These are phyloP conservation scores for Puccinellia tenuiflora DNA, from an alignment of 176 grass and related monocot species.

Conservation along the genomic window DNA sequence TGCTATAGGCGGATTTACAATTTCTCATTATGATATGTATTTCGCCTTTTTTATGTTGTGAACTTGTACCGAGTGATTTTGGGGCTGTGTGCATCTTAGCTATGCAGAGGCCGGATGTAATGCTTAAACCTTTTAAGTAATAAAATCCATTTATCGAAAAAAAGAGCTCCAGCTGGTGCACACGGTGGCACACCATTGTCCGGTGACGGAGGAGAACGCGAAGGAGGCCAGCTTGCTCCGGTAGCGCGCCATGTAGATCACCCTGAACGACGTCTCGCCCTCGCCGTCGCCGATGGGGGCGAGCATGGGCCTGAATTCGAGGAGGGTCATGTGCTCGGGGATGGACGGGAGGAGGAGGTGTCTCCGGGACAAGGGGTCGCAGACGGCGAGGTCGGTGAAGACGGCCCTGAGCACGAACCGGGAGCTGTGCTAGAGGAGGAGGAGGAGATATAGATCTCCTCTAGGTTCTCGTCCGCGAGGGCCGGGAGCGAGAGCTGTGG, in stretches of 20 bases:
- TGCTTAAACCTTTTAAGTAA: too few species aligned
- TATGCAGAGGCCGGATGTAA: too few species aligned
- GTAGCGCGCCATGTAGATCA: not conserved
- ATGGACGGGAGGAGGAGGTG: not conserved
- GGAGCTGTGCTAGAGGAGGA: not conserved
- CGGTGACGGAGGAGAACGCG: not conserved
- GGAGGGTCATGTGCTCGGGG: not conserved
- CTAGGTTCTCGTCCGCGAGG: not conserved
- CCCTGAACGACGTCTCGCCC: constrained; percentile 3
- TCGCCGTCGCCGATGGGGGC: not conserved
- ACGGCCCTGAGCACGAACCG: accelerated
- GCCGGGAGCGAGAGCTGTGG: not conserved
- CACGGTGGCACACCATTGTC: not conserved
- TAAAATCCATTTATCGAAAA: too few species aligned
- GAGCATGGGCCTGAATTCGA: not conserved
- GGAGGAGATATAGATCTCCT: constrained; percentile 14
- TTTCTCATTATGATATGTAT: too few species aligned
- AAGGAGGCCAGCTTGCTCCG: not conserved
- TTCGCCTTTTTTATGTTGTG: too few species aligned
- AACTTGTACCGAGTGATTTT: too few species aligned
- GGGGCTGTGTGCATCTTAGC: too few species aligned
- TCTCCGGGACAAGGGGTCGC: not conserved
- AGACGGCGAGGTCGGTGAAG: not conserved
- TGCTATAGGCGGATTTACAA: too few species aligned
- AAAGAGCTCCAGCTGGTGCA: constrained; percentile 13